phyloP scores from a whole-genome alignment of 2,329 filamentous ascomycete genomes.

The Epichloe aotearoae region DNA sequence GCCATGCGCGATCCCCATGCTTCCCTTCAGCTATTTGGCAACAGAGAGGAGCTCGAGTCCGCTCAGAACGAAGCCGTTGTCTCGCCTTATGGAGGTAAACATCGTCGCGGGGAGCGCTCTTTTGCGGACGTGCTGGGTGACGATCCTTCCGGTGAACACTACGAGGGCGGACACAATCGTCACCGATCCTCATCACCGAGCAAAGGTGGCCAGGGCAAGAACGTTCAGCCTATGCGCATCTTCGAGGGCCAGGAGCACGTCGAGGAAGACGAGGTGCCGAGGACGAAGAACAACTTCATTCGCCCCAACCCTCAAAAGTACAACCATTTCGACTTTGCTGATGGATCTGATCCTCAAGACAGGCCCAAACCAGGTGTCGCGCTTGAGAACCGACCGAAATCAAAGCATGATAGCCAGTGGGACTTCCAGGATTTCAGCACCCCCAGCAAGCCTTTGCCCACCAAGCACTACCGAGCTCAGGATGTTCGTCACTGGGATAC shows the following conservation, averaged over 20 bases:
- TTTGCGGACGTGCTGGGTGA: constrained; percentile 59
- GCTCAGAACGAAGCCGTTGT: constrained; percentile 34
- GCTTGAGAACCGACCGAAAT: constrained; percentile 31
- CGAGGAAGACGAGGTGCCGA: constrained; percentile 28
- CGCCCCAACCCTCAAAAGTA: constrained; percentile 68
- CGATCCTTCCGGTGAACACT: constrained; percentile 25
- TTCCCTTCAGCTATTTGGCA: constrained; percentile 60
- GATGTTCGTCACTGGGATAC: constrained; percentile 71
- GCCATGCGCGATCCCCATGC: constrained; percentile 52
- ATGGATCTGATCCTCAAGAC: constrained; percentile 43
- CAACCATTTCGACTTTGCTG: constrained; percentile 72
- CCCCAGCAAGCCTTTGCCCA: constrained; percentile 55
- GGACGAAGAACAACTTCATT: constrained; percentile 31
- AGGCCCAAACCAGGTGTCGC: constrained; percentile 27
- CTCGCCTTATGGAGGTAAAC: constrained; percentile 46
- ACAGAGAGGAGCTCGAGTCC: constrained; percentile 49
- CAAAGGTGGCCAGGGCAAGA: constrained; percentile 43
- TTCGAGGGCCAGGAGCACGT: constrained; percentile 41
- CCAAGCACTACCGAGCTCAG: constrained; percentile 47
- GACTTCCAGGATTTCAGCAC: constrained; percentile 80
- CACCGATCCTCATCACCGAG: constrained; percentile 39
- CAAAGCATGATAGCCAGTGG: constrained; percentile 66
- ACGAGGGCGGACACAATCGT: constrained; percentile 30
- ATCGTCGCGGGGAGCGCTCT: constrained; percentile 49
- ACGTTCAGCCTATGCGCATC: constrained; percentile 48